phyloP scores from a whole-genome alignment of 148 eudicot genomes.

The Arbutus unedo region DNA sequence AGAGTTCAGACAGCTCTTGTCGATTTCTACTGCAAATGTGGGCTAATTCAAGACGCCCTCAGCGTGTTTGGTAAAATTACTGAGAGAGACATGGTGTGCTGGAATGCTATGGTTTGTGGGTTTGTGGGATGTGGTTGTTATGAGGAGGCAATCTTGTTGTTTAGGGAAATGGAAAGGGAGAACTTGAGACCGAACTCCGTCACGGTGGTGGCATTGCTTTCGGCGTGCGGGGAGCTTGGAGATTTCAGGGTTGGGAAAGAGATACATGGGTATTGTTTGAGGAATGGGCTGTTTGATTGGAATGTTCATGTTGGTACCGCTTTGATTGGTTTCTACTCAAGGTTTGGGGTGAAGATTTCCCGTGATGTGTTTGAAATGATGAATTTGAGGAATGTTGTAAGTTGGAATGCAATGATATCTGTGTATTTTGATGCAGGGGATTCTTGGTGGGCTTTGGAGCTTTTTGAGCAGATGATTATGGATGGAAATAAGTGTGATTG shows the following conservation, averaged over 20 bases:
- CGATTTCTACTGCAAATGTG: constrained; percentile 50
- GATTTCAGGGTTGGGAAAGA: constrained; percentile 41
- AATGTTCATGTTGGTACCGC: constrained; percentile 42
- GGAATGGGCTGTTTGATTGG: constrained; percentile 40
- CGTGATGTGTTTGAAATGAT: constrained; percentile 34
- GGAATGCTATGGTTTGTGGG: constrained; percentile 62
- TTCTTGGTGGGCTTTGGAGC: constrained; percentile 27
- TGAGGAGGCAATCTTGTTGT: constrained; percentile 34
- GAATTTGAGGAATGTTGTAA: constrained; percentile 34
- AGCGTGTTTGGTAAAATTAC: constrained; percentile 40
- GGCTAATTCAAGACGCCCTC: constrained; percentile 37
- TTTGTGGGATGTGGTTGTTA: constrained; percentile 35
- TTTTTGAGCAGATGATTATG: constrained; percentile 31
- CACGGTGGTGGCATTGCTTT: constrained; percentile 42
- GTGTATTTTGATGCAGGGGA: constrained; percentile 35
- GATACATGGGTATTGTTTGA: constrained; percentile 55
- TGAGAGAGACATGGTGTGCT: constrained; percentile 51
- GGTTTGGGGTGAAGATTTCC: constrained; percentile 30
- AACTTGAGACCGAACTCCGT: constrained; percentile 41
- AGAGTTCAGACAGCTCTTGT: constrained; percentile 42
- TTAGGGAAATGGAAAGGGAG: constrained; percentile 33
- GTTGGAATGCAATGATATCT: constrained; percentile 49
- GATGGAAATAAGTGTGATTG: constrained; percentile 32
- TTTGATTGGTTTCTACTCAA: constrained; percentile 42
- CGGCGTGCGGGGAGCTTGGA: constrained; percentile 38